Evolutionary conservation across 345 rosid genomes (phyloP), one percentile per base, ranked within the genome.

Genomic region (Eucalyptus erythrocorys): DNA sequence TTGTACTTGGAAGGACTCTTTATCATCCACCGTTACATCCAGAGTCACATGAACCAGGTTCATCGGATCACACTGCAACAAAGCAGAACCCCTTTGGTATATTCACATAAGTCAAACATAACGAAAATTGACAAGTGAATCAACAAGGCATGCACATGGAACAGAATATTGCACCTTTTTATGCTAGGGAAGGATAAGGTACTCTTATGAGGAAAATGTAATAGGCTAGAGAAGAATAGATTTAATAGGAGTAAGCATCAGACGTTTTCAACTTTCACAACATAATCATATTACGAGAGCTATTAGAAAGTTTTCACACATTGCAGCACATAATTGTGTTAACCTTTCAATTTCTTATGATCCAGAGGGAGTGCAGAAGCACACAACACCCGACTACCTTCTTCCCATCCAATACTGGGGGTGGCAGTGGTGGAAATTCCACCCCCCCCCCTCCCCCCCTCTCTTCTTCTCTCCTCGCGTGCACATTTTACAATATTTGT

Each of bases 1-100:
- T 97, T 92, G 92, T 94, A 96, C 88, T 96, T 98, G 68, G 95
- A 92, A 30, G 99, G 98, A 61, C 94, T 96, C 90, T 95, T 96
- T 98, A 97, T 97, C 85, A 97, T 66, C 99, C 99, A 34, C 99
- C 99, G 13, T 90, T 93, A 91, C 99, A 97, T 30, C 99, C 99
- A 87, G 98, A 91, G 89, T 96, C 99, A 37, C 99, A 96, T 8
- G 98, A 90, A 81, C 93, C 97, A 30, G 91, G 85, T 48, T 95
- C 97, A 51, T 95, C 97, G 97, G 99, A 89, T 97, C 99, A 91
- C 99, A 97, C 98, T 96, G 95, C 91, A 92, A 90, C 55, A 5
- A 90, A 40, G 66, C 34, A 88, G 34, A 71, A 71, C 43, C 81
- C 3, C 45, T 34, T 71, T 71, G 43, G 34, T 47, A 7, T 14